Evolutionary conservation across 179 eudicot genomes (phyloP).

Genomic region (Monotropa hypopitys): DNA sequence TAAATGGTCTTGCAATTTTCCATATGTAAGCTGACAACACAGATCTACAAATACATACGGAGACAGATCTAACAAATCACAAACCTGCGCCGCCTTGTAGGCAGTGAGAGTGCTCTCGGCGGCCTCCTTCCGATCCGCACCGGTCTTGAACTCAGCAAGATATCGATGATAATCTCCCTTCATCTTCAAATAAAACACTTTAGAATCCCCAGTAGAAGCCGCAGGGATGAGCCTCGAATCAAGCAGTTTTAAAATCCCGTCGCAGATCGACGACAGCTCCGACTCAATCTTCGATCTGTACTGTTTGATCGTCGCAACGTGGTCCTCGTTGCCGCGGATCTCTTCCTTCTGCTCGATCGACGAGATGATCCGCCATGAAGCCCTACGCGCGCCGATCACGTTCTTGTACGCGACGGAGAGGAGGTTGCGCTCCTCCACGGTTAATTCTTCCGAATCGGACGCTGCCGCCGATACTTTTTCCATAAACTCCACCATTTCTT

Average conservation of each 20-base stretch:
- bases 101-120: conserved; percentile 65
- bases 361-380: conserved; percentile 27
- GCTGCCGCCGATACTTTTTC: conserved; percentile 19
- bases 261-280: conserved; percentile 39
- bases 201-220: conserved; percentile 39
- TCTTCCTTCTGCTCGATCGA: conserved; percentile 25
- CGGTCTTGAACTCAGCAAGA: conserved; percentile 61
- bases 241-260: conserved; percentile 31
- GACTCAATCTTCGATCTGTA: conserved; percentile 53
- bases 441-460: conserved; percentile 17
- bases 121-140: conserved; percentile 49
- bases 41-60: background rate
- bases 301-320: conserved; percentile 31
- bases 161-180: conserved; percentile 39
- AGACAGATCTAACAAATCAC: background rate
- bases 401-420: conserved; percentile 19
- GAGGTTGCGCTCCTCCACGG: conserved; percentile 22
- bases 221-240: conserved; percentile 37
- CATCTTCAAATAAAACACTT: conserved; percentile 50
- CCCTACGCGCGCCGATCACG: conserved; percentile 19
- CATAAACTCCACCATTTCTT: conserved; percentile 29
- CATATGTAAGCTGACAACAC: background rate
- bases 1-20: background rate
- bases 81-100: conserved; percentile 60
- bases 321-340: conserved; percentile 39